Base-by-base conservation (phyloP, 2,329 filamentous ascomycete genomes). In the Phialocephala subalpina region DNA sequence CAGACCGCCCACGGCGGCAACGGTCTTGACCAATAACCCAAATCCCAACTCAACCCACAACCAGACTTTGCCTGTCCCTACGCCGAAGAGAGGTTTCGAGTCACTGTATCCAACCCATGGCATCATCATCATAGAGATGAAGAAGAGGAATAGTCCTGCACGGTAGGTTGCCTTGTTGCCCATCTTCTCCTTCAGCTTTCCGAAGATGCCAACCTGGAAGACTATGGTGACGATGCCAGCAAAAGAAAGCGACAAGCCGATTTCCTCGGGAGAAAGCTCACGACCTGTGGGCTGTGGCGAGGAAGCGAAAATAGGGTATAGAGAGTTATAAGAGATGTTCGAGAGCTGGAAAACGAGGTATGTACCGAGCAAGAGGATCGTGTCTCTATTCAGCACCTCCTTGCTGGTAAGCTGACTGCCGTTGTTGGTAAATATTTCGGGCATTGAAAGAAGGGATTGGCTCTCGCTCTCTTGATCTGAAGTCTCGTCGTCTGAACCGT, bases 301-400 rank as follows among this genome's bases (percentile, higher is more conserved):
- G 62, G 94, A 90, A 0, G 91, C 92, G 73, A 98, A 99, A 62
- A 98, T 95, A 0, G 96, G 96, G 74, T 97, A 99, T 0, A 99
- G 83, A 20, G 93, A 95, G 79, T 97, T 97, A 84, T 94, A 99
- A 3, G 93, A 94, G 70, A 97, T 93, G 78, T 98, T 98, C 67
- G 92, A 90, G 5, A 99, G 84, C 74, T 97, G 94, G 76, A 98
- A 99, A 58, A 98, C 90, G 52, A 97, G 87, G 75, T 97, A 98
- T 0, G 94, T 97, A 60, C 87, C 77, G 6, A 99, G 86, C 0
- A 99, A 85, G 2, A 97, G 82, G 14, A 97, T 77, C 0, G 94
- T 97, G 66, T 96, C 94, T 64, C 89, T 86, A 74, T 92, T 97
- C 59, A 95, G 84, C 1, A 97, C 73, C 59, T 88, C 82, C 42